Evolutionary conservation across 306 rosid species (phyloP).

Genomic region (Cucumis melo): DNA sequence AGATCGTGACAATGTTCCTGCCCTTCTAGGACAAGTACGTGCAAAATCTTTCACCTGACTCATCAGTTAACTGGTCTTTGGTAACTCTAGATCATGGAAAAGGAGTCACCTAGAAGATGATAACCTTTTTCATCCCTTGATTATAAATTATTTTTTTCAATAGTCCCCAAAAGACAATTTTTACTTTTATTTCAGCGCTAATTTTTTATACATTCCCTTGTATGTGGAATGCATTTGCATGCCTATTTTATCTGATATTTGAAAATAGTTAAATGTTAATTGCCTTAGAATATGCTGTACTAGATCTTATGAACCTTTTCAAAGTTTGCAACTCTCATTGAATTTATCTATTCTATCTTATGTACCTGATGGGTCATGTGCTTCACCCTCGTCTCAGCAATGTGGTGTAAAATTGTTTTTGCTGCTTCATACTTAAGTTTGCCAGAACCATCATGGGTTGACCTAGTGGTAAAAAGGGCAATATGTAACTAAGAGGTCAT

Average conservation of each 20-base stretch:
- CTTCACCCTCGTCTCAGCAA: not conserved
- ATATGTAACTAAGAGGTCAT: too few relatives aligned
- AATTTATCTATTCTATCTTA: not conserved
- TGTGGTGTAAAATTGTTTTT: not conserved
- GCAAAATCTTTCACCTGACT: not conserved
- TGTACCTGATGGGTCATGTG: not conserved
- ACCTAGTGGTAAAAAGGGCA: too few relatives aligned
- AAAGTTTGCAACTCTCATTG: not conserved
- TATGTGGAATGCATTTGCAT: not conserved
- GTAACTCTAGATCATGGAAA: not conserved
- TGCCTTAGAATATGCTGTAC: not conserved
- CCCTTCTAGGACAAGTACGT: constrained; percentile 89
- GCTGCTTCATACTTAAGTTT: not conserved
- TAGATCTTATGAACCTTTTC: not conserved
- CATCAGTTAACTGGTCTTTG: not conserved
- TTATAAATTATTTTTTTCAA: not conserved
- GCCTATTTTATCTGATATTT: not conserved
- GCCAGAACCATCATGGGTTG: too few relatives aligned
- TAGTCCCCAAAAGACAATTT: not conserved
- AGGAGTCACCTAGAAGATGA: not conserved
- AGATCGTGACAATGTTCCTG: constrained; percentile 87
- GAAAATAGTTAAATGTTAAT: not conserved
- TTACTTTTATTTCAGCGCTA: not conserved
- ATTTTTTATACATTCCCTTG: not conserved
- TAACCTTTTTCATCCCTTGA: not conserved